A percentile compares a stretch with the other conserved stretches of the same genome.
Conservation (phyloP, 2,329 filamentous ascomycete genomes). For the Colletotrichum sp. region DNA sequence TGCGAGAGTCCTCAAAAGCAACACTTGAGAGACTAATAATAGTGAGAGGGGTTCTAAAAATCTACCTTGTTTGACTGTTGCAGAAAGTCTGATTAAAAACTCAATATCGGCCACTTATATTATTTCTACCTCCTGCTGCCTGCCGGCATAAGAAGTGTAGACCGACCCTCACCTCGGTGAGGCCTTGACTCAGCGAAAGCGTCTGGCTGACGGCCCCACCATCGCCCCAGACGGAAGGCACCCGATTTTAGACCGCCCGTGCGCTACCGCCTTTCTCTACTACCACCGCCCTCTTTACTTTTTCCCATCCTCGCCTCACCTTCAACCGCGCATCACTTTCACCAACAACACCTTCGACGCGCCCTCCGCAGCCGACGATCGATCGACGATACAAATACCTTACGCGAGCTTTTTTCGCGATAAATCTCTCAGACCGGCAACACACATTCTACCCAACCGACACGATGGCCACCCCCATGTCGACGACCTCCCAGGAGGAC, state of each 20-base stretch:
- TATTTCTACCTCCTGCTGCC: background rate
- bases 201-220: background rate
- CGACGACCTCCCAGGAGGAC: slow-evolving; percentile 49
- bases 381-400: background rate
- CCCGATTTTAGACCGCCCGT: background rate
- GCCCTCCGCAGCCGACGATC: background rate
- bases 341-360: background rate
- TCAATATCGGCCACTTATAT: background rate
- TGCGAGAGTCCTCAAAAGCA: background rate
- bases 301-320: background rate
- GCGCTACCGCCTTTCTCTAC: background rate
- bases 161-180: background rate
- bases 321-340: background rate
- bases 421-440: background rate
- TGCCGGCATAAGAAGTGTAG: background rate
- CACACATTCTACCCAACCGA: background rate
- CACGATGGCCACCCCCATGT: slow-evolving; percentile 63
- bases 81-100: background rate
- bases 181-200: background rate
- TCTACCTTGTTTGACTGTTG: background rate
- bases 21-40: background rate
- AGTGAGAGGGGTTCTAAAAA: background rate
- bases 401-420: too few species aligned
- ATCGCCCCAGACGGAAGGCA: background rate
- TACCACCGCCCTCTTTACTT: background rate